phyloP scores from a whole-genome alignment of 495 filamentous ascomycete genomes.

The Wilcoxina mikolae region DNA sequence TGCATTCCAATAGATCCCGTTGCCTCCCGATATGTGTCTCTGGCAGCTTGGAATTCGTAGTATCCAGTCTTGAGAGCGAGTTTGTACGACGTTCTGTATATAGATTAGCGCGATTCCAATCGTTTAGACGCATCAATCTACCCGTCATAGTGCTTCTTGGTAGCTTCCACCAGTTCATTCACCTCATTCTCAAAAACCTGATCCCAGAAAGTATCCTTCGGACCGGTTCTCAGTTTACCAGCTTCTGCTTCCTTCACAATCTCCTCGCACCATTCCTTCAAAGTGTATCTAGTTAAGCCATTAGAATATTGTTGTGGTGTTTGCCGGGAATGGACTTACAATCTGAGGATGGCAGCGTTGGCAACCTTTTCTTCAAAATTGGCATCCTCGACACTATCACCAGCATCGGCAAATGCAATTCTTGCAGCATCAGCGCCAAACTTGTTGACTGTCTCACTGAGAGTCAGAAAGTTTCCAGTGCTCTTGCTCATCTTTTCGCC shows the following conservation, averaged over 20 bases:
- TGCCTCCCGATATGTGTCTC: constrained; percentile 82
- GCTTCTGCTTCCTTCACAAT: constrained; percentile 47
- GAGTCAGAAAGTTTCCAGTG: constrained; percentile 89
- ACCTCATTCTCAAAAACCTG: constrained; percentile 86
- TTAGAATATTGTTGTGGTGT: not conserved
- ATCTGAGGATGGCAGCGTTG: constrained; percentile 72
- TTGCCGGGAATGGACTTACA: constrained; percentile 31
- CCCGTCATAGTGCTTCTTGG: constrained; percentile 58
- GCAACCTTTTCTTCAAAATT: constrained; percentile 96
- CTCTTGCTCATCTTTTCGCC: constrained; percentile 95
- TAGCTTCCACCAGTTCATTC: constrained; percentile 63
- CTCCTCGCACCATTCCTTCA: constrained; percentile 89
- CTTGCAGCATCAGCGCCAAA: constrained; percentile 87
- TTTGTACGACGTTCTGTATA: constrained; percentile 57
- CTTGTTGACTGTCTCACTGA: constrained; percentile 72
- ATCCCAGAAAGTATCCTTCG: constrained; percentile 68
- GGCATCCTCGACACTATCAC: constrained; percentile 86
- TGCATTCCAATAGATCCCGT: constrained; percentile 68
- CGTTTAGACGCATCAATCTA: constrained; percentile 34
- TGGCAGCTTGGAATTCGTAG: constrained; percentile 74
- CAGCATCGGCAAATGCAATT: constrained; percentile 85
- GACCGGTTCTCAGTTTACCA: constrained; percentile 51
- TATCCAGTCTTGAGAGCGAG: constrained; percentile 76
- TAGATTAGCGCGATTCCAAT: constrained; percentile 27
- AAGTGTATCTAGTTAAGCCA: constrained; percentile 38